Evolutionary conservation across 352 stramenopile species (phyloP).

Genomic region (Pythium aquatile): DNA sequence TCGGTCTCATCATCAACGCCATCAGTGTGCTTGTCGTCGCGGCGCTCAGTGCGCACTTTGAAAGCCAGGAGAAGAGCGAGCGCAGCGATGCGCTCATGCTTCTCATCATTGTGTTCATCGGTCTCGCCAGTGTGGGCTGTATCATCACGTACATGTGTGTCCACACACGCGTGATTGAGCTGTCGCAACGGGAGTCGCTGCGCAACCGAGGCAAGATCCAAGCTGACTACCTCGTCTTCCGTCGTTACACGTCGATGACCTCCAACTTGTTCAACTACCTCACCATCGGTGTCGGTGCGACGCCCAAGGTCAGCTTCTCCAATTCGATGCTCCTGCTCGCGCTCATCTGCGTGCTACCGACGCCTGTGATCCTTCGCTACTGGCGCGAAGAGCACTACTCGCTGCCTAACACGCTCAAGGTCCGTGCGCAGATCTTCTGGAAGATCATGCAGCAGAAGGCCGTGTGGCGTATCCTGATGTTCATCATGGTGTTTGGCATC

Average conservation of each 20-base stretch:
- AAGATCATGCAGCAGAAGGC: conserved; percentile 80
- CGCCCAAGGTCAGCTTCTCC: conserved; percentile 42
- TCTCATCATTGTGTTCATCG: conserved; percentile 40
- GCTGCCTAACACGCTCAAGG: conserved; percentile 57
- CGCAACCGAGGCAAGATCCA: conserved; percentile 53
- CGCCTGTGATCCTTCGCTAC: conserved; percentile 49
- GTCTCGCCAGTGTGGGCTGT: conserved; percentile 51
- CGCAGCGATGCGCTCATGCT: conserved; percentile 37
- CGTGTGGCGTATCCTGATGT: conserved; percentile 64
- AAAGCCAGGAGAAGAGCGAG: conserved; percentile 25
- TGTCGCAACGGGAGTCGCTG: conserved; percentile 63
- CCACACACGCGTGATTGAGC: conserved; percentile 62
- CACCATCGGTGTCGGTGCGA: conserved; percentile 35
- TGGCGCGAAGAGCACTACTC: conserved; percentile 71
- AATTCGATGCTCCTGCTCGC: conserved; percentile 46
- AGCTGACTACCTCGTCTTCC: conserved; percentile 63
- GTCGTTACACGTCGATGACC: conserved; percentile 49
- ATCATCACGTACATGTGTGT: conserved; percentile 68
- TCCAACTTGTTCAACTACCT: conserved; percentile 54
- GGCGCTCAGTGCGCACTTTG: conserved; percentile 48
- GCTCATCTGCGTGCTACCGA: conserved; percentile 49
- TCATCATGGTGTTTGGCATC: conserved; percentile 59
- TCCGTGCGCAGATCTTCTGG: conserved; percentile 61
- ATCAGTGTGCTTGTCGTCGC: conserved; percentile 59
- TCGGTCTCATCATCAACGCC: conserved; percentile 70